Evolutionary conservation across 352 stramenopile genomes (phyloP).

Genomic region (Phytophthora fragariaefolia): DNA sequence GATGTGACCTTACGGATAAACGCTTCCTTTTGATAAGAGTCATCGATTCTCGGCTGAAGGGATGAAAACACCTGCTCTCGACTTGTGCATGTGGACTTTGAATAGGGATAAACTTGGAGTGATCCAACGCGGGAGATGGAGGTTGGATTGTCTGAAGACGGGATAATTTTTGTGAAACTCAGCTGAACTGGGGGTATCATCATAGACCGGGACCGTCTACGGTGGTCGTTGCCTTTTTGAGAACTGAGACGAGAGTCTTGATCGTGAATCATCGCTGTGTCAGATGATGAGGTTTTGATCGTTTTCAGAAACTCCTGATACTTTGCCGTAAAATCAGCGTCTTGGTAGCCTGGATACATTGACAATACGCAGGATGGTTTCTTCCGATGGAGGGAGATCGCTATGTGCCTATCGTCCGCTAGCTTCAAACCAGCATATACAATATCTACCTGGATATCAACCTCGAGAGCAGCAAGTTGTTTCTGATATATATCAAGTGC

Average conservation of each 20-base stretch:
- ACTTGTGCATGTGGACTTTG: background rate
- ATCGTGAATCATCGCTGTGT: background rate
- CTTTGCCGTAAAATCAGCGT: constrained; percentile 1
- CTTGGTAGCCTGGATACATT: constrained; percentile 28
- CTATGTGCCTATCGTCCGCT: constrained; percentile 5
- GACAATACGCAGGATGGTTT: constrained; percentile 23
- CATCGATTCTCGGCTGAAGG: background rate
- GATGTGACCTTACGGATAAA: constrained; percentile 17
- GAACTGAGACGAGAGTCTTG: background rate
- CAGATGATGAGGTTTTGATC: background rate
- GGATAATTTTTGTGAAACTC: background rate
- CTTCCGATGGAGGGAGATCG: constrained; percentile 13
- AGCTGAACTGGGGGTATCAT: background rate
- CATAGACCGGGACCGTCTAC: background rate
- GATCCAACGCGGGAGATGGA: background rate
- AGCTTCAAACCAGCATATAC: background rate
- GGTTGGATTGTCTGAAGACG: background rate
- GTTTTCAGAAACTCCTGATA: background rate
- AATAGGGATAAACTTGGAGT: background rate
- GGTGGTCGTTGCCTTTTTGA: background rate
- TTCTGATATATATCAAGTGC: background rate
- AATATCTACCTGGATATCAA: background rate
- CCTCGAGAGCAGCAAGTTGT: background rate
- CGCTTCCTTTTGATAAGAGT: constrained; percentile 9
- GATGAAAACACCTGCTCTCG: background rate